A percentile compares a stretch with the other conserved stretches of the same genome.
Evolutionary conservation across 768 basidiomycete genomes (phyloP).

Genomic region (Mycena belliarum): DNA sequence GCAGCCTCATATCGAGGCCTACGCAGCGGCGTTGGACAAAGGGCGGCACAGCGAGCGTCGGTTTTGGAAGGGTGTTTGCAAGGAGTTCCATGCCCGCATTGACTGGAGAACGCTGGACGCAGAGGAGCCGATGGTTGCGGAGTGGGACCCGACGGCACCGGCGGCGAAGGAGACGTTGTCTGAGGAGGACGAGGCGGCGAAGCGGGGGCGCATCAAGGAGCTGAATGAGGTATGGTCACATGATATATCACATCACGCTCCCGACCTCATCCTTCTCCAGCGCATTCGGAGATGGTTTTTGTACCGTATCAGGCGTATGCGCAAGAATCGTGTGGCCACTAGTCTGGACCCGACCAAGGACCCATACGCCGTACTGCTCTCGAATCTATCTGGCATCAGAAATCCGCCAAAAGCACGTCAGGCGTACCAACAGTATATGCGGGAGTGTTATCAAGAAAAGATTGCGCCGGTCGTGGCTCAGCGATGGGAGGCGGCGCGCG

Average conservation of each 20-base stretch:
- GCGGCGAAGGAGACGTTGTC: background rate
- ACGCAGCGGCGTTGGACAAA: background rate
- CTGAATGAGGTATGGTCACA: background rate
- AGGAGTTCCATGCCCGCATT: background rate
- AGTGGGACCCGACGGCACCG: background rate
- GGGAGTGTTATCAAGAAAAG: background rate
- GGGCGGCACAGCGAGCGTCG: background rate
- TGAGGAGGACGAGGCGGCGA: background rate
- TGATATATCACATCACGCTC: too few relatives aligned
- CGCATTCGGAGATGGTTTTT: conserved; percentile 12
- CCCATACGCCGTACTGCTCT: background rate
- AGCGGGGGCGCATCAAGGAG: background rate
- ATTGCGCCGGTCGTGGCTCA: background rate
- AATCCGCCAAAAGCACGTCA: background rate
- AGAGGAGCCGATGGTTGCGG: background rate
- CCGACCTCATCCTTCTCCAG: background rate
- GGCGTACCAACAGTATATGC: background rate
- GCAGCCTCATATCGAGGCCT: background rate
- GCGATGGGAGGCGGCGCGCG: background rate
- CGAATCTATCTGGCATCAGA: background rate
- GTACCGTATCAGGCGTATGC: background rate
- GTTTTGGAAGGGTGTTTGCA: background rate
- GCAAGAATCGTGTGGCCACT: background rate
- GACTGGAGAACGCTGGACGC: background rate
- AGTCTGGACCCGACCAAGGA: background rate